Percentiles rank a stretch among this genome's conserved stretches.
Evolutionary conservation across 306 rosid species (phyloP).

Genomic region (Hippophae rhamnoides): DNA sequence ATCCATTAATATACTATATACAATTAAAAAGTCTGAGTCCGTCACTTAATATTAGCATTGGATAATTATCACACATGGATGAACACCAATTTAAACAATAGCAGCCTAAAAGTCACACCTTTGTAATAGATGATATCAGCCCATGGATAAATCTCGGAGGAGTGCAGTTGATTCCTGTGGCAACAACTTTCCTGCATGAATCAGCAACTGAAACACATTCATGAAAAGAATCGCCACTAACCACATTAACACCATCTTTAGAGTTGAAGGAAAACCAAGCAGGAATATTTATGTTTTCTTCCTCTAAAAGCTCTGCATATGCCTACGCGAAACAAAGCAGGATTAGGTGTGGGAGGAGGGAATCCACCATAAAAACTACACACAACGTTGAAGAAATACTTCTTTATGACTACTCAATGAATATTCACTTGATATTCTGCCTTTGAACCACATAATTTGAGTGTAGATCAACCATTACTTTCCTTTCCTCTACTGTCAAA

Average conservation of each 20-base stretch:
- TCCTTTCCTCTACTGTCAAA: background rate
- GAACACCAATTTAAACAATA: background rate
- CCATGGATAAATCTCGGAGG: constrained; percentile 89
- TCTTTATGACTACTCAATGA: background rate
- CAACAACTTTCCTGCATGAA: constrained; percentile 54
- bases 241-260: constrained; percentile 71
- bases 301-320: constrained; percentile 64
- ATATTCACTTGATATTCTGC: background rate
- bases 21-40: background rate
- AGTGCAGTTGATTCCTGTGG: constrained; percentile 89
- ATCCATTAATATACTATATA: no score
- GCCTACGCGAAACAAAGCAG: constrained; percentile 42
- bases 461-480: background rate
- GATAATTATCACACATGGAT: background rate
- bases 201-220: constrained; percentile 80
- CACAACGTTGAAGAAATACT: background rate
- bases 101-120: constrained; percentile 29
- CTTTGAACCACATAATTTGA: background rate
- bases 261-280: constrained; percentile 90
- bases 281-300: constrained; percentile 73
- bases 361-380: background rate
- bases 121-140: constrained; percentile 44
- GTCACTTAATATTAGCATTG: background rate
- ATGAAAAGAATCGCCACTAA: constrained; percentile 63
- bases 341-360: background rate